Evolutionary conservation across 352 stramenopile genomes (phyloP).

Genomic region (Aphanomyces cochlioides): DNA sequence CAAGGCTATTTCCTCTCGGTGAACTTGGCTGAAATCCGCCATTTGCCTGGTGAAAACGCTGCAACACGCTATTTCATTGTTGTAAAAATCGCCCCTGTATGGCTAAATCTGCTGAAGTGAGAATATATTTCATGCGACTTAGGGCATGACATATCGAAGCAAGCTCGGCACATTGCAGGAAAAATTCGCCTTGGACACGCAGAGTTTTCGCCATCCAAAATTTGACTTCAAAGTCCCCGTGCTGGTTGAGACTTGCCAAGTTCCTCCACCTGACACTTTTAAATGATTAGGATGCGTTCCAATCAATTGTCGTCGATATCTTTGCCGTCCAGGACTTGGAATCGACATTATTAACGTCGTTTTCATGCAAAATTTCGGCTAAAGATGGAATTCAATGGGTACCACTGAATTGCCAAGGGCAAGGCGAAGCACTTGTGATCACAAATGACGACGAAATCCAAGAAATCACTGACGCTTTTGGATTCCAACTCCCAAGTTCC

Average conservation of each 20-base stretch:
- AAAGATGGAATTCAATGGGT: not conserved
- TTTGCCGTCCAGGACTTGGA: not conserved
- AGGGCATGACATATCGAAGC: slow-evolving; percentile 5
- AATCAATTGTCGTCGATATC: not conserved
- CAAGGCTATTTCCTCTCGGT: not conserved
- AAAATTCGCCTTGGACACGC: slow-evolving; percentile 3
- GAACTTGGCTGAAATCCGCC: not conserved
- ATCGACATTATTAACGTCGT: no score
- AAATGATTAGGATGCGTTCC: not conserved
- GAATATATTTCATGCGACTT: no score
- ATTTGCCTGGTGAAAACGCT: slow-evolving; percentile 6
- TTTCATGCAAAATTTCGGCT: no score
- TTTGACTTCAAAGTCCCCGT: slow-evolving; percentile 7
- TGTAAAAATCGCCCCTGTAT: not conserved
- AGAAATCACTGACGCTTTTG: not conserved
- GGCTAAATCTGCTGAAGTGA: not conserved
- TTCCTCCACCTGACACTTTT: not conserved
- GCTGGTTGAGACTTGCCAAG: not conserved
- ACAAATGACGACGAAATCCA: not conserved
- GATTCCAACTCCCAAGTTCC: not conserved
- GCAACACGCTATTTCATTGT: not conserved
- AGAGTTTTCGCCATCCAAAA: slow-evolving; percentile 21
- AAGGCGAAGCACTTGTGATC: slow-evolving; percentile 5
- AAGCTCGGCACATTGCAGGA: slow-evolving; percentile 10
- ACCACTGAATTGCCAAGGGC: not conserved